Percentiles rank a stretch among this genome's conserved stretches.
Conservation (phyloP, 352 stramenopile species). For the Phytophthora fragariaefolia region DNA sequence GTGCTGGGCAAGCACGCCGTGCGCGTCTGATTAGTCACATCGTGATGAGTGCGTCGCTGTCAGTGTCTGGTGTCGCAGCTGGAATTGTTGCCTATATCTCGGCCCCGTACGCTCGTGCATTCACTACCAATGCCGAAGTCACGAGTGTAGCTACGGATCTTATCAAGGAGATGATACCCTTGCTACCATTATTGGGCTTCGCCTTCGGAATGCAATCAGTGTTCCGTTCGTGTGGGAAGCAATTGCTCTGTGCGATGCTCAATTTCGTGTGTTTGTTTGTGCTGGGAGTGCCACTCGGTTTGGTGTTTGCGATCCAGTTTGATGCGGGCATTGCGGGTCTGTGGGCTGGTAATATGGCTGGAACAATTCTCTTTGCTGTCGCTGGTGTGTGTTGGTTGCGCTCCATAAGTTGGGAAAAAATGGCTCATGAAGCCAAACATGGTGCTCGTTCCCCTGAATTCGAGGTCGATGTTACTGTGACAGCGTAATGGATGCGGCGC, state of each 20-base stretch:
- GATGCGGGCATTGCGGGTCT: conserved; percentile 53
- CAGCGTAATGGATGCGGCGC: conserved; percentile 12
- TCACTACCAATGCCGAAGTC: conserved; percentile 45
- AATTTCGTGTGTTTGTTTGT: conserved; percentile 64
- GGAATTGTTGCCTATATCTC: conserved; percentile 41
- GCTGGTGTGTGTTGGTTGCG: conserved; percentile 50
- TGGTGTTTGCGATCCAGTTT: conserved; percentile 51
- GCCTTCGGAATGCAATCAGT: conserved; percentile 49
- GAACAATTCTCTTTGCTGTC: conserved; percentile 46
- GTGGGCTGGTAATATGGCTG: conserved; percentile 63
- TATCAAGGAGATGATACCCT: conserved; percentile 37
- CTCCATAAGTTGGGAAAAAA: conserved; percentile 56
- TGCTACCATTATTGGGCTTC: conserved; percentile 50
- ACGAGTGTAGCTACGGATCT: conserved; percentile 37
- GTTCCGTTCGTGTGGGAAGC: conserved; percentile 57
- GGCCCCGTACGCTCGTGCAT: conserved; percentile 44
- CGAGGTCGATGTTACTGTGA: conserved; percentile 24
- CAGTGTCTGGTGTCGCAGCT: conserved; percentile 41
- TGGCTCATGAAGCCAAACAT: conserved; percentile 57
- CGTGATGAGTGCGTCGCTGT: conserved; percentile 35
- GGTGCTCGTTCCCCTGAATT: conserved; percentile 45
- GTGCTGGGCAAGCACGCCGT: conserved; percentile 51
- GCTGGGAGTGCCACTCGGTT: conserved; percentile 51
- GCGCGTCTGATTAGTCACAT: conserved; percentile 50
- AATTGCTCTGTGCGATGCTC: conserved; percentile 55